These are phyloP conservation scores for Coleophoma cylindrospora DNA, from an alignment of 2,329 filamentous ascomycete genomes.

Conservation along the genomic window DNA sequence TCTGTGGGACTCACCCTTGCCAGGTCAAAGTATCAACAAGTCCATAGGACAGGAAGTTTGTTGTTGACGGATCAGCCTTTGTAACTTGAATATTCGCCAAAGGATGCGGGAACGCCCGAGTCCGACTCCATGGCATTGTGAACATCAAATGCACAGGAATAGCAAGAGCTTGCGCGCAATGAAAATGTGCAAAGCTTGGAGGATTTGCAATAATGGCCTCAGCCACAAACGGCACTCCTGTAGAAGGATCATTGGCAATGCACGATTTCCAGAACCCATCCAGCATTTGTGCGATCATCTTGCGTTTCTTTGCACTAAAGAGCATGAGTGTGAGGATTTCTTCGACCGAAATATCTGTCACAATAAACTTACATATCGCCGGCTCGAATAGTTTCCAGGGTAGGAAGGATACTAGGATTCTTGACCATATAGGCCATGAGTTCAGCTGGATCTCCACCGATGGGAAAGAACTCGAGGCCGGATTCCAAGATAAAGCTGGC, in stretches of 20 bases:
- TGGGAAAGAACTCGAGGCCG: conserved; percentile 52
- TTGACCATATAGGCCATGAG: conserved; percentile 92
- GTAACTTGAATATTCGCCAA: conserved; percentile 37
- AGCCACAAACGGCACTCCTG: conserved; percentile 17
- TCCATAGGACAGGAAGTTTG: conserved; percentile 38
- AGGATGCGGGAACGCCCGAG: conserved; percentile 30
- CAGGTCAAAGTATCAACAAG: conserved; percentile 43
- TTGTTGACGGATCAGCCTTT: conserved; percentile 25
- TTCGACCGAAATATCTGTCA: too few species aligned
- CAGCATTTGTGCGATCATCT: conserved; percentile 70
- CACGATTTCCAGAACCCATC: conserved; percentile 81
- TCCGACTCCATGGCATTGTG: conserved; percentile 49
- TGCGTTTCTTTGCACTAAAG: conserved; percentile 48
- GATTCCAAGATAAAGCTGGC: conserved; percentile 44
- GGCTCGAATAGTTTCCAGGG: conserved; percentile 64
- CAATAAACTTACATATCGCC: conserved; percentile 55
- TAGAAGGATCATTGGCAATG: conserved; percentile 46
- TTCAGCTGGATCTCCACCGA: conserved; percentile 62
- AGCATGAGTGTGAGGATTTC: too few species aligned
- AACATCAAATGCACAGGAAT: conserved; percentile 64
- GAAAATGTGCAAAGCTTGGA: conserved; percentile 39
- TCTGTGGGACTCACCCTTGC: conserved; percentile 32
- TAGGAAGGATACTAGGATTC: conserved; percentile 77
- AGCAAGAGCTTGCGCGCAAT: conserved; percentile 53
- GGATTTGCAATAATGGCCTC: conserved; percentile 22